These are phyloP conservation scores for Entomortierella lignicola DNA, from an alignment of 192 early-diverging fungal species.

Conservation along the genomic window DNA sequence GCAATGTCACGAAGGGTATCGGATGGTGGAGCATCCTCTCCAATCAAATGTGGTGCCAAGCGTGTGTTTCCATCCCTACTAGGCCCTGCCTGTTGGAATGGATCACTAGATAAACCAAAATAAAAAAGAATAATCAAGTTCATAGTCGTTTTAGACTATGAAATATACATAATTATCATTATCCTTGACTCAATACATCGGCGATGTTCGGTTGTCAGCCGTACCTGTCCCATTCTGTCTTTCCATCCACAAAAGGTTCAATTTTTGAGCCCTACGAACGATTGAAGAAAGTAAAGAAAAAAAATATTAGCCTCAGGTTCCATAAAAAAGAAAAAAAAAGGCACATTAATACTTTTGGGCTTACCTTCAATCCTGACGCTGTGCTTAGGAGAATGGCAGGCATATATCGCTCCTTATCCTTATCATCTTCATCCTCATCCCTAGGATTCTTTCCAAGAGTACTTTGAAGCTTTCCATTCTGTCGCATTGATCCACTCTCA, in stretches of 20 bases:
- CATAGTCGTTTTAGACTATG: neutral
- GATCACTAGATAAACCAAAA: neutral
- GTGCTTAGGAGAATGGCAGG: slow-evolving; percentile 24
- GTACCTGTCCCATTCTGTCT: slow-evolving; percentile 21
- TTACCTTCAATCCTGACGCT: slow-evolving; percentile 25
- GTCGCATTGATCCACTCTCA: slow-evolving; percentile 9
- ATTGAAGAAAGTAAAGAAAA: neutral
- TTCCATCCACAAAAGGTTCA: slow-evolving; percentile 21
- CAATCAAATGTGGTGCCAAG: slow-evolving; percentile 20
- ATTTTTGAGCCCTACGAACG: slow-evolving; percentile 11
- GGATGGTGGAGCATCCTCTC: slow-evolving; percentile 41
- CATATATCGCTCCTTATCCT: slow-evolving; percentile 50
- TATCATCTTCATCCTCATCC: slow-evolving; percentile 46
- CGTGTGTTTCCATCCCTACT: slow-evolving; percentile 11
- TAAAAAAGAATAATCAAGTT: neutral
- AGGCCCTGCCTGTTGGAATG: slow-evolving; percentile 7
- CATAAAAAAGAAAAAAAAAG: neutral
- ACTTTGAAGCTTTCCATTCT: neutral
- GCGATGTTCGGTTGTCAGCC: too few species aligned
- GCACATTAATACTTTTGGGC: neutral
- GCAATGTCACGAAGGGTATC: slow-evolving; percentile 47
- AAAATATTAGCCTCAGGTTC: neutral
- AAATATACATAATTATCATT: neutral
- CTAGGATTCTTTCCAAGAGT: neutral
- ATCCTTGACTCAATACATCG: too few species aligned